Percentiles rank a stretch among this genome's conserved stretches.
Conservation (phyloP, 2,329 filamentous ascomycete species). For the Ceratocystis harringtonii region DNA sequence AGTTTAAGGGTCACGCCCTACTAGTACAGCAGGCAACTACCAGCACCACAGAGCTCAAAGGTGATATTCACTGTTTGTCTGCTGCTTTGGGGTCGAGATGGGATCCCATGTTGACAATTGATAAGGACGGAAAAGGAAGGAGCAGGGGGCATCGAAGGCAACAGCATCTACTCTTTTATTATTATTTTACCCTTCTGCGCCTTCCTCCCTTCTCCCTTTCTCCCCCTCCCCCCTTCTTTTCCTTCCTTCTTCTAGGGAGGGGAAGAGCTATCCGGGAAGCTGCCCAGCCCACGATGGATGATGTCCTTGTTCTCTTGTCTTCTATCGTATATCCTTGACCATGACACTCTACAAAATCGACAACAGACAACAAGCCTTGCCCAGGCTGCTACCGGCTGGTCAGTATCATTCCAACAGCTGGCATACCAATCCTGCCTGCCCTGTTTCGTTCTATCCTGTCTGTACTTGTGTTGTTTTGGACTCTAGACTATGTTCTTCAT, state of each 20-base stretch:
- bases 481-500: not conserved
- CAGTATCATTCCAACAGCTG: not conserved
- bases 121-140: not conserved
- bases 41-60: not conserved
- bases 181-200: not conserved
- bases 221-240: not conserved
- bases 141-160: not conserved
- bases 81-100: not conserved
- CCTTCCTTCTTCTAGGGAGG: not conserved
- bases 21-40: not conserved
- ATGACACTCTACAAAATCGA: not conserved
- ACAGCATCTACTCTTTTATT: not conserved
- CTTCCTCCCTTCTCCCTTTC: not conserved
- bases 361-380: not conserved
- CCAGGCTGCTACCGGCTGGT: not conserved
- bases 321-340: not conserved
- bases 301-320: not conserved
- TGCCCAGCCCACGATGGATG: not conserved
- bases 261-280: not conserved
- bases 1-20: not conserved
- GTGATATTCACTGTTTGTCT: not conserved
- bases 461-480: not conserved
- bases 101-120: not conserved
- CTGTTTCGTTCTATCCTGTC: not conserved
- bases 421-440: not conserved